These are phyloP conservation scores for Saturnispora kantuleensis DNA, from an alignment of 805 yeast genomes.

Conservation along the genomic window DNA sequence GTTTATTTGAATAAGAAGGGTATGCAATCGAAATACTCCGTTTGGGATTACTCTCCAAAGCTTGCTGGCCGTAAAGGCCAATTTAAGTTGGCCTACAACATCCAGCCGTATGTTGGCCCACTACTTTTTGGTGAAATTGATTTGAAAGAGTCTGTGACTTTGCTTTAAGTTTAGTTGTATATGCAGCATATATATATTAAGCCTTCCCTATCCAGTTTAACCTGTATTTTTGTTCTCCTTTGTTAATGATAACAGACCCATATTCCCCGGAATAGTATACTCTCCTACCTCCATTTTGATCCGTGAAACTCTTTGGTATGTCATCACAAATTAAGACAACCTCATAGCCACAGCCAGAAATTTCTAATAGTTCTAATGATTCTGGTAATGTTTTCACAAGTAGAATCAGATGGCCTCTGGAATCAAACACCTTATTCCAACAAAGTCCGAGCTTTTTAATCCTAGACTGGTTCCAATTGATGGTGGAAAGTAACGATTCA, in stretches of 20 bases:
- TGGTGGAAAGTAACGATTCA: neutral
- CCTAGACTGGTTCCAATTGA: constrained; percentile 1
- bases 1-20: constrained; percentile 45
- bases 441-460: constrained; percentile 6
- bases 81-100: constrained; percentile 74
- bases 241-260: constrained; percentile 4
- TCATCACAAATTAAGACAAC: constrained; percentile 8
- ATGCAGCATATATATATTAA: neutral
- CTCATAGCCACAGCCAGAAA: constrained; percentile 8
- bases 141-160: constrained; percentile 15
- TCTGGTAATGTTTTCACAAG: constrained; percentile 4
- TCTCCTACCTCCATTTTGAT: neutral
- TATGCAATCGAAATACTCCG: constrained; percentile 64
- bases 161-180: constrained; percentile 14
- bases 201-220: constrained; percentile 6
- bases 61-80: constrained; percentile 56
- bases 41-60: constrained; percentile 71
- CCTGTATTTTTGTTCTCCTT: constrained; percentile 1
- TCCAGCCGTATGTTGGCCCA: constrained; percentile 87
- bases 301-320: neutral
- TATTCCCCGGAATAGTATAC: constrained; percentile 8
- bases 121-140: constrained; percentile 55
- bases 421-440: constrained; percentile 7
- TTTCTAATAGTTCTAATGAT: constrained; percentile 4
- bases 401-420: constrained; percentile 4